Evolutionary conservation across 257 asterid species (phyloP), one percentile per base, ranked within the genome.

Genomic region (Solanum chiquidenum): DNA sequence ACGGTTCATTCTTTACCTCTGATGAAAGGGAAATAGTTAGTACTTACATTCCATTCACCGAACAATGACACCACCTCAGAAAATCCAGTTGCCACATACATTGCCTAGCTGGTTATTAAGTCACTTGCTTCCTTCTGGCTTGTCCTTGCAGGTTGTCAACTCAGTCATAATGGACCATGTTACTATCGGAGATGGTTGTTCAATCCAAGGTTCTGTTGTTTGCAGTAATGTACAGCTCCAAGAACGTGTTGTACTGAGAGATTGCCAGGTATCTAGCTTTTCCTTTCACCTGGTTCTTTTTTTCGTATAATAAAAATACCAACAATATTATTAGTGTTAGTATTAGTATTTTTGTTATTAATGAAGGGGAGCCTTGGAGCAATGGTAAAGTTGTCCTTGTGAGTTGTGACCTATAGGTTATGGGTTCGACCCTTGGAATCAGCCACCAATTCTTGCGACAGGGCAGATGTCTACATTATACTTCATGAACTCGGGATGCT

Each of bases 101-200:
- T 38, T 33, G 12, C 37, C 31, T 44, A 73, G 46, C 35, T 13
- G 31, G 16, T 38, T 83, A 20, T 75, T 80, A 82, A 46, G 44
- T 82, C 33, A 62, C 31, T n/a, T 29, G 69, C 85, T 29, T 80
- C 20, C 68, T 49, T 80, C 68, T 31, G 40, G 85, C 69, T 29
- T 0, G 12, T 80, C 40, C 23, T 82, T 88, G 79, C 95, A 97
- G 99, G 94, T 97, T 87, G 98, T 91, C 42, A 97, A 96, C 90
- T 97, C 99, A n/a, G 93, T 97, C 37, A 92, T 97, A 55, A 92
- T 97, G 99, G 93, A 97, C 94, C 96, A 97, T 89, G 99, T 96
- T 37, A 92, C 94, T 0, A 92, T 97, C 77, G 98, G 95, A 37
- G 99, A 96, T 89, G 99, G 99, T 83, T 96, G 98, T 88, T 93